Conservation (phyloP, 148 eudicot species). For the Mesembryanthemum crystallinum region DNA sequence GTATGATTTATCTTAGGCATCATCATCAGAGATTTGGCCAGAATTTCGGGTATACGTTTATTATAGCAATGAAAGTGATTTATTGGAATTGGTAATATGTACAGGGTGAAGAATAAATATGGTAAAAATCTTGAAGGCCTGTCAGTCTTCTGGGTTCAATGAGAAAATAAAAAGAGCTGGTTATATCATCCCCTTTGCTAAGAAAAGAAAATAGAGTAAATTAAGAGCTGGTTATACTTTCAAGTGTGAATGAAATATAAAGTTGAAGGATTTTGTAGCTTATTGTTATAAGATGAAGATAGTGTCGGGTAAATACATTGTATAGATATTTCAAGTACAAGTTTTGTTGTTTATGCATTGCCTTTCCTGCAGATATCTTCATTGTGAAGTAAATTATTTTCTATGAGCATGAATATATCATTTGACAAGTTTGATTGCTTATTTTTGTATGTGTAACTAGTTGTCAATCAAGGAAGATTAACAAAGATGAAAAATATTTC, state of each 20-base stretch:
- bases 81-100: conserved; percentile 15
- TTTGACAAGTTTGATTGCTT: too few relatives aligned
- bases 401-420: neutral
- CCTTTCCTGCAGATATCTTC: too few relatives aligned
- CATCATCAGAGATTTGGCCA: neutral
- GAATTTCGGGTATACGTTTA: neutral
- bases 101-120: conserved; percentile 22
- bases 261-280: too few relatives aligned
- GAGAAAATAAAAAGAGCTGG: neutral
- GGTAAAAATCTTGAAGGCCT: neutral
- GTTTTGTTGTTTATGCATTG: too few relatives aligned
- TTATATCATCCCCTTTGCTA: neutral
- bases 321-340: too few relatives aligned
- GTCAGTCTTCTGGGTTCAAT: neutral
- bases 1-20: neutral
- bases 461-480: too few relatives aligned
- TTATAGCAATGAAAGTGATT: neutral
- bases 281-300: too few relatives aligned
- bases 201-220: neutral
- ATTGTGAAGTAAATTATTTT: neutral
- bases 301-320: too few relatives aligned
- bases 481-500: too few relatives aligned
- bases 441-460: too few relatives aligned
- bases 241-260: neutral
- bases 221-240: neutral